Base-by-base conservation (phyloP, 2,329 filamentous ascomycete species). In the Dryadomyces quercus-mongolicae region DNA sequence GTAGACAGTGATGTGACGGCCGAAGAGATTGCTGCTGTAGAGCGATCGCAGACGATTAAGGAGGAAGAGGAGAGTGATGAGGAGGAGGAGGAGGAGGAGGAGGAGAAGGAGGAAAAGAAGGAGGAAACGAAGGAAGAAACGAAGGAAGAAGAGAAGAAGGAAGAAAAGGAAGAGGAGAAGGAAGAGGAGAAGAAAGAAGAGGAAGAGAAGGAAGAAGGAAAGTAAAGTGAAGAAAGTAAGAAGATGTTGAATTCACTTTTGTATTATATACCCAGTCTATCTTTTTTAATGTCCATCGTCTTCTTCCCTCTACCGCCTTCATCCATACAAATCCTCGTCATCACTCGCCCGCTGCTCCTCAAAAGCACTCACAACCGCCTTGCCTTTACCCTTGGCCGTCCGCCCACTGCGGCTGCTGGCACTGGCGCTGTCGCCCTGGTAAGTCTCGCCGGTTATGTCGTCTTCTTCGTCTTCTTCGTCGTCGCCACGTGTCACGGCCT, bases 321-420 rank as follows among this genome's bases (percentile, higher is more conserved):
- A 81, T 53, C 63, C 63, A 63, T 82, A 82, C 63, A 82, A 60
- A 10, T 70, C 77, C 49, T 81, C 78, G 52, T 82, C 78, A 56
- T 77, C 79, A 58, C 74, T 77, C 18, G 71, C 76, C n/a, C 70
- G 74, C 20, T 73, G 71, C n/a, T 78, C 71, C 60, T 74, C 70
- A 58, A 81, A 79, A 36, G 57, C 57, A 56, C 72, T 73, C 16
- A 73, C n/a, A n/a, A n/a, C 68, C 2, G 71, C 78, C 73, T 80
- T 82, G 1, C 67, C 65, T 31, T 67, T 67, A 61, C 59, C 53
- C 22, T 51, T 48, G 49, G 13, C 18, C 12, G 36, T 44, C 45
- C n/a, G 7, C 2, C 38, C 38, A n/a, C 42, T 18, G 16, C 38
- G 38, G 15, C 38, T 42, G 13, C 38, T 42, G 5, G 38, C 44